Percentiles rank a stretch among this genome's conserved stretches.
Conservation (phyloP, 2,329 filamentous ascomycete species). For the Salinomyces thailandicus region DNA sequence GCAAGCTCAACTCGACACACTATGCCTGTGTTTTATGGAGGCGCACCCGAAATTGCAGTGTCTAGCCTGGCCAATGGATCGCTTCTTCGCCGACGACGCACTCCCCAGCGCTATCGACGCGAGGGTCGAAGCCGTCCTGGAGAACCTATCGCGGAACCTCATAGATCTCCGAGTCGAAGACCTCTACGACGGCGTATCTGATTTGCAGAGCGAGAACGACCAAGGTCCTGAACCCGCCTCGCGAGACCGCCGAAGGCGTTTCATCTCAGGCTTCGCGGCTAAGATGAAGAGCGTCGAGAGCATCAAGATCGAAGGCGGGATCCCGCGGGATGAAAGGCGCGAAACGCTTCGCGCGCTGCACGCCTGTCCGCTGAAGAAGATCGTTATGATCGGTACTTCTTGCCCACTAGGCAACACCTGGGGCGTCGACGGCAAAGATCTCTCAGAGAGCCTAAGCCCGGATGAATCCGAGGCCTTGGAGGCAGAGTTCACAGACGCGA, state of each 20-base stretch:
- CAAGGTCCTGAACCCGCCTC: neutral
- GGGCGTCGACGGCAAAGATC: constrained; percentile 28
- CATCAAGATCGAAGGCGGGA: constrained; percentile 39
- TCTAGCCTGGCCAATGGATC: constrained; percentile 37
- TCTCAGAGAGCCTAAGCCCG: constrained; percentile 14
- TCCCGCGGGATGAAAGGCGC: constrained; percentile 38
- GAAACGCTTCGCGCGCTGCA: constrained; percentile 35
- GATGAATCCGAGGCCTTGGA: constrained; percentile 19
- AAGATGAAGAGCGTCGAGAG: constrained; percentile 32
- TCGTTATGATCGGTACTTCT: constrained; percentile 36
- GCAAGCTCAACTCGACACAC: constrained; percentile 5
- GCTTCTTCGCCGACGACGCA: constrained; percentile 30
- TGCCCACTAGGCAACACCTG: constrained; percentile 37
- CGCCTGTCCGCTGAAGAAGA: constrained; percentile 32
- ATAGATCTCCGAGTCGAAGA: constrained; percentile 35
- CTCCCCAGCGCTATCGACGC: constrained; percentile 17
- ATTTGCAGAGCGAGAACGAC: constrained; percentile 16
- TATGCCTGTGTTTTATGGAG: constrained; percentile 32
- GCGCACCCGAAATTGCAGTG: constrained; percentile 34
- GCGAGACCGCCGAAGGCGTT: constrained; percentile 17
- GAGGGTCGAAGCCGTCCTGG: constrained; percentile 24
- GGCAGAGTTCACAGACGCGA: constrained; percentile 22
- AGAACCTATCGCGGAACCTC: constrained; percentile 30
- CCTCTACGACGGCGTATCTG: constrained; percentile 14
- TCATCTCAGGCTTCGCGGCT: constrained; percentile 35